Conservation (phyloP, 257 asterid genomes). For the Anisodus tanguticus region DNA sequence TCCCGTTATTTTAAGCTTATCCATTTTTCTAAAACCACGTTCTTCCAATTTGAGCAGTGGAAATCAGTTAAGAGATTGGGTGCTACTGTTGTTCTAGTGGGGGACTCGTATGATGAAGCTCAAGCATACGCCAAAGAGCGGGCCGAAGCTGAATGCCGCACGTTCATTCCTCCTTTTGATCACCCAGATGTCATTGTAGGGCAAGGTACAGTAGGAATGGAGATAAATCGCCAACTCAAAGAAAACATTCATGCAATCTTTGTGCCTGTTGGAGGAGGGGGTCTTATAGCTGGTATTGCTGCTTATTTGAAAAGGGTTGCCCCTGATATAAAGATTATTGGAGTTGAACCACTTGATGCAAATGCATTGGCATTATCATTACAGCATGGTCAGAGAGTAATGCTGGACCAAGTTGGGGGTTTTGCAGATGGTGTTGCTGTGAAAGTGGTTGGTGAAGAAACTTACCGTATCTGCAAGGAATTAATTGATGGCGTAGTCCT, state of each 20-base stretch:
- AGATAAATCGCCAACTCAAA: conserved; percentile 74
- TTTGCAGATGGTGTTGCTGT: conserved; percentile 99
- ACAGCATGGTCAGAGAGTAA: conserved; percentile 74
- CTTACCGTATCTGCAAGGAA: conserved; percentile 76
- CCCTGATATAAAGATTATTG: conserved; percentile 84
- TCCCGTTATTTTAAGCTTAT: neutral
- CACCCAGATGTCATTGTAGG: conserved; percentile 92
- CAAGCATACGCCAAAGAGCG: conserved; percentile 79
- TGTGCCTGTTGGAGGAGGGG: conserved; percentile 99
- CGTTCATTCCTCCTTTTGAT: conserved; percentile 95
- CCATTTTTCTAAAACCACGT: conserved; percentile 14
- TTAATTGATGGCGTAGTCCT: conserved; percentile 88
- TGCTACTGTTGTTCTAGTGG: conserved; percentile 84
- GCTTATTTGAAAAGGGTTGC: conserved; percentile 88
- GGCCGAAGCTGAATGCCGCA: conserved; percentile 68
- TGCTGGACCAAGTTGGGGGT: conserved; percentile 92
- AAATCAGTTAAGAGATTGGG: conserved; percentile 84
- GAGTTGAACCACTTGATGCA: conserved; percentile 94
- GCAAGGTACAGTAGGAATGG: conserved; percentile 98
- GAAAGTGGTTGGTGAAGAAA: conserved; percentile 92
- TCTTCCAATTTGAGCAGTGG: conserved; percentile 57
- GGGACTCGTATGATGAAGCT: conserved; percentile 94
- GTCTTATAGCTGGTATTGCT: conserved; percentile 97
- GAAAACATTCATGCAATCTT: conserved; percentile 77
- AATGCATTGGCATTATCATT: conserved; percentile 93